Conservation (phyloP, 768 basidiomycete species). For the Phaeotremella skinneri region DNA sequence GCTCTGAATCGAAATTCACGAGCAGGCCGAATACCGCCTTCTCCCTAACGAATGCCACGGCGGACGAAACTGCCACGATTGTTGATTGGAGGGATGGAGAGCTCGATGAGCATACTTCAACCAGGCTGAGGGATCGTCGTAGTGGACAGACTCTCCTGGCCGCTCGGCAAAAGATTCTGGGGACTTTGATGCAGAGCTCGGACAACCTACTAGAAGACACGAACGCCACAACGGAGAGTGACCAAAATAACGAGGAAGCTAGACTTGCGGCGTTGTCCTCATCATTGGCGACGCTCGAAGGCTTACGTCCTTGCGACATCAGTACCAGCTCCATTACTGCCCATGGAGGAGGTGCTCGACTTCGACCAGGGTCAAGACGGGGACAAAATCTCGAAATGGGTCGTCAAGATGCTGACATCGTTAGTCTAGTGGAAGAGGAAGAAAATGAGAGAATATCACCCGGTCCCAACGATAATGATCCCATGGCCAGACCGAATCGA, state of each 20-base stretch:
- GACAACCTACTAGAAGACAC: slow-evolving; percentile 34
- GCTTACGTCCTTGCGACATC: slow-evolving; percentile 1
- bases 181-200: slow-evolving; percentile 24
- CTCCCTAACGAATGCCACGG: slow-evolving; percentile 23
- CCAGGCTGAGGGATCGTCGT: slow-evolving; percentile 23
- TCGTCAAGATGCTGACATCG: slow-evolving; percentile 15
- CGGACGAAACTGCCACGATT: slow-evolving; percentile 25
- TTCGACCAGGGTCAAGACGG: slow-evolving; percentile 3
- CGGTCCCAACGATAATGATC: not conserved
- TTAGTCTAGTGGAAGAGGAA: slow-evolving; percentile 26
- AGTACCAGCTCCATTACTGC: slow-evolving; percentile 13
- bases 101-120: slow-evolving; percentile 5
- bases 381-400: slow-evolving; percentile 13
- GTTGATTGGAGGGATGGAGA: slow-evolving; percentile 27
- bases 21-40: slow-evolving; percentile 30
- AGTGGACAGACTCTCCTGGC: slow-evolving; percentile 36
- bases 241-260: slow-evolving; percentile 6
- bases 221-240: slow-evolving; percentile 1
- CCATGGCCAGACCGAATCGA: slow-evolving; percentile 10
- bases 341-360: slow-evolving; percentile 1
- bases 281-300: slow-evolving; percentile 40
- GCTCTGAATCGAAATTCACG: slow-evolving; percentile 30
- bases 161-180: slow-evolving; percentile 39
- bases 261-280: slow-evolving; percentile 24
- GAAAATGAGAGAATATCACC: slow-evolving; percentile 14